Evolutionary conservation across 1,284 basidiomycete genomes (phyloP), one percentile per base, ranked within the genome.

Genomic region (Athelia sp.): DNA sequence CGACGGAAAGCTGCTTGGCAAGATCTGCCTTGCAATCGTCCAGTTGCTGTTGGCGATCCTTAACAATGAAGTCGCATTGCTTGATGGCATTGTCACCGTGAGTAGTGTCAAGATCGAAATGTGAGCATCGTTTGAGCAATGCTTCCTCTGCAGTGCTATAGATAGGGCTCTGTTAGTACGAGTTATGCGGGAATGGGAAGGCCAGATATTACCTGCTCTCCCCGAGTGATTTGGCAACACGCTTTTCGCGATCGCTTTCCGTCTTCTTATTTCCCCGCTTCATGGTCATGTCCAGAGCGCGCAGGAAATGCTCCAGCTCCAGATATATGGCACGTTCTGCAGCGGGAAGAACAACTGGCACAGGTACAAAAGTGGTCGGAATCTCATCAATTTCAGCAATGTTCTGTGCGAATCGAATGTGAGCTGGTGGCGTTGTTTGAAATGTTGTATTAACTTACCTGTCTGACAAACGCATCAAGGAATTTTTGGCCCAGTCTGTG

Each of bases 331-430:
- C 94, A 11, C 91, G 87, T 65, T 98, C 95, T 0, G 95, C 92
- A 0, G 95, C 93, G 14, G 95, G 94, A 13, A 97, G 79, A 29
- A 75, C 70, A 42, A 97, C 80, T 32, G 76, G 74, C 59, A 86
- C 75, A 42, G 87, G 70, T 53, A 89, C 75, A 56, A 81, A 79
- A 1, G 79, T 78, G 63, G 84, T 92, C 1, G 89, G 88, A 52
- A 98, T 95, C 65, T 98, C 95, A 54, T 94, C 93, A 49, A 98
- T 98, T 70, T 98, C 95, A 6, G 94, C 93, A 50, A 96, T 86
- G 63, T 98, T 98, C 84, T 97, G 59, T 13, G 54, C 48, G 40
- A 49, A 23, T 22, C 49, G 36, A 52, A 24, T 48, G 38, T 42
- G 44, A 43, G 47, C 22, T 23, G 50, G 38, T 13, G 29, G 43